Evolutionary conservation across 1,284 basidiomycete species (phyloP), one percentile per base, ranked within the genome.

Genomic region (Boletus hoseneyae): DNA sequence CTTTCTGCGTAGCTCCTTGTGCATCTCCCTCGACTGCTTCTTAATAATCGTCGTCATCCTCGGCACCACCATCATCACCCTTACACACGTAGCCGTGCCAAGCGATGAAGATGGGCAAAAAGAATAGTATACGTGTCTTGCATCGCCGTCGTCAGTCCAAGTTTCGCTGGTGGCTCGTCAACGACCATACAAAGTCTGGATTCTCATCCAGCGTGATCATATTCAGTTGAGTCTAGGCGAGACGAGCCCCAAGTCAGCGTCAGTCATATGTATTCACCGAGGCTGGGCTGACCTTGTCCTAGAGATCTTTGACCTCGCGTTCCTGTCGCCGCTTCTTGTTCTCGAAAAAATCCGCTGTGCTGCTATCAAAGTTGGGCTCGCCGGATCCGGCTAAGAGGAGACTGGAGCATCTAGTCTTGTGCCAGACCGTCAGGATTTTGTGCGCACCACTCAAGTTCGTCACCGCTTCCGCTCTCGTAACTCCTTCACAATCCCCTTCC

Each of bases 331-430:
- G 78, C 53, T 83, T 85, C 70, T 82, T 86, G 59, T 86, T 84
- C 70, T 99, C 95, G 73, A 88, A 98, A 4, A 96, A 93, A 79
- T 99, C 95, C 0, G 92, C 89, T 71, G 99, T 96, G 19, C 78
- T 72, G 51, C 89, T 90, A 69, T 99, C 96, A 66, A 95, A 97
- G 75, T 97, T 94, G 39, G 94, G 84, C 68, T 99, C 95, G 36
- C 96, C 96, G 4, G 87, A 74, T 15, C 96, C 96, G 0, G 96
- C 96, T 0, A 98, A 86, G 47, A 99, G 75, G 40, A 98, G 77
- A 42, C 81, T 89, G 2, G 90, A 90, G 23, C 98, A 76, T 0
- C 96, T 96, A 0, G 74, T 72, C 57, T 75, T 60, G 62, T 90
- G 87, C 0, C 85, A 71, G 23, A 97, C 78, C 1, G 87, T 90